A percentile compares a stretch with the other conserved stretches of the same genome.
Evolutionary conservation across 1,284 basidiomycete genomes (phyloP).

Genomic region (Ganoderma multipileum): DNA sequence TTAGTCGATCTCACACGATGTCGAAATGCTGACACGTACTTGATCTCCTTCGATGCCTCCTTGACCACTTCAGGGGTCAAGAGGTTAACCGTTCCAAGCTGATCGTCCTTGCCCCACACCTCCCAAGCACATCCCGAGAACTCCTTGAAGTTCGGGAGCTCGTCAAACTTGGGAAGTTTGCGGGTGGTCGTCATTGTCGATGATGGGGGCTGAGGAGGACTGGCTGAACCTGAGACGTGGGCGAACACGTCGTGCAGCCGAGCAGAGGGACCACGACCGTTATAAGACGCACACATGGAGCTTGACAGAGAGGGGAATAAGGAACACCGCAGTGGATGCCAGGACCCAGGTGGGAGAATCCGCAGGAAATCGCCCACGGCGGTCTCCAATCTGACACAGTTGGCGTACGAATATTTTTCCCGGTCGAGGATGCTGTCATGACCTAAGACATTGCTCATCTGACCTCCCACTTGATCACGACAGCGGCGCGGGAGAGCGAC

Average conservation of each 20-base stretch:
- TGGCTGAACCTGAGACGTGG: constrained; percentile 16
- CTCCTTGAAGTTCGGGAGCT: constrained; percentile 64
- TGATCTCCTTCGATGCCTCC: constrained; percentile 66
- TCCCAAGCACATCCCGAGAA: constrained; percentile 73
- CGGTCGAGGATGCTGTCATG: neutral
- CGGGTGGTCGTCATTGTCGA: constrained; percentile 13
- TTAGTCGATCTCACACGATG: neutral
- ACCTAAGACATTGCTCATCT: constrained; percentile 6
- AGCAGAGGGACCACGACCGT: constrained; percentile 4
- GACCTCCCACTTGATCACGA: constrained; percentile 4
- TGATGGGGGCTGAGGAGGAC: constrained; percentile 17
- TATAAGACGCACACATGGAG: constrained; percentile 14
- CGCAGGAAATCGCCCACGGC: neutral
- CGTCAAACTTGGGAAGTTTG: constrained; percentile 63
- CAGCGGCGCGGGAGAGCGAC: neutral
- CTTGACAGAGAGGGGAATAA: neutral
- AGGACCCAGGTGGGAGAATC: neutral
- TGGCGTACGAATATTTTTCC: neutral
- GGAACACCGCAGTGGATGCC: neutral
- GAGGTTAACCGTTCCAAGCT: constrained; percentile 76
- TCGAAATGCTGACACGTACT: constrained; percentile 45
- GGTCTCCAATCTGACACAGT: neutral
- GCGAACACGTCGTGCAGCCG: constrained; percentile 18
- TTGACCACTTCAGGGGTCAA: constrained; percentile 70
- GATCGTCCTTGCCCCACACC: constrained; percentile 74